Evolutionary conservation across 2,329 filamentous ascomycete species (phyloP), one percentile per base, ranked within the genome.

Genomic region (Zasmidium angulare): DNA sequence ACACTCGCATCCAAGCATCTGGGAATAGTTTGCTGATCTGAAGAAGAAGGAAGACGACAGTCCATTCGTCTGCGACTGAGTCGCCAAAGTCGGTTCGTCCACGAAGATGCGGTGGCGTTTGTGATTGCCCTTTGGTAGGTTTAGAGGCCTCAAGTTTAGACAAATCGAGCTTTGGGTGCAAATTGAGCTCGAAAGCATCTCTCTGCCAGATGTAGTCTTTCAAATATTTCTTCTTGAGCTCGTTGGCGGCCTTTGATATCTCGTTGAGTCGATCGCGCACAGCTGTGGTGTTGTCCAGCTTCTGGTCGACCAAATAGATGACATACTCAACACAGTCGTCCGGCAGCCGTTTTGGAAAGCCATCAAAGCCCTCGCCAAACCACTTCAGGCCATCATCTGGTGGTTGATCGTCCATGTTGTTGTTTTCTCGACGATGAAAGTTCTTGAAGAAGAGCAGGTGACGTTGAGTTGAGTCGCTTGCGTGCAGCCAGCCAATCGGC

Each of bases 41-140:
- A 48, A 90, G 86, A 26, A 99, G 80, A 3, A 98, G 78, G 76
- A 93, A 96, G 20, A 98, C 93, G 60, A 98, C 88, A 4, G 98
- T 84, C 96, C 95, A 99, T 78, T 99, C 96, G 69, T 99, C 95
- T 70, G 96, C 93, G 2, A 98, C 87, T 0, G 92, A 95, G 75
- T 99, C 96, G 9, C 93, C 93, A 69, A 92, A 98, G 72, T 93
- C 90, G 0, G 91, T 95, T 53, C 82, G 80, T 20, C 93, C 93
- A 63, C 86, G 84, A 4, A 99, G 66, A 53, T 69, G 66, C 43
- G 66, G 63, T 31, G 65, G 61, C 12, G 62, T 20, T 31, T 59
- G 36, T n/a, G 53, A 36, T 21, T 23, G 26, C 26, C 23, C 36
- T 7, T 43, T 43, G 9, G 36, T 17, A 43, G 21, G 49, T 4